Base-by-base conservation (phyloP, 495 filamentous ascomycete genomes). In the Talaromyces adpressus region DNA sequence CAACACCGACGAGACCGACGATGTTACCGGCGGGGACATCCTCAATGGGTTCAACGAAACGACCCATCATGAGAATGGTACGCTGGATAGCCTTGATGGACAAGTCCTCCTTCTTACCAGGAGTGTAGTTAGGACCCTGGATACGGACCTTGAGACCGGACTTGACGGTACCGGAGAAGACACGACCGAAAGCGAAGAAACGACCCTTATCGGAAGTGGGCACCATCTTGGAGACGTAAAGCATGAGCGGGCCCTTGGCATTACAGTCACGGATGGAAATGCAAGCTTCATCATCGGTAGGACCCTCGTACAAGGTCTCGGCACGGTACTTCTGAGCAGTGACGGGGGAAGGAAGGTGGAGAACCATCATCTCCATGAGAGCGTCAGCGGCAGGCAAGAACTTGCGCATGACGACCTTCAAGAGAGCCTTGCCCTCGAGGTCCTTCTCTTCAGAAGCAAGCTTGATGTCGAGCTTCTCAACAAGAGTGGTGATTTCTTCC, bases 171-270 rank as follows among this genome's bases (percentile, higher is more conserved):
- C 94, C 94, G 67, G 95, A 80, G 87, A 98, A 99, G 79, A 99
- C 94, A 92, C 94, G 95, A 81, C 94, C 94, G 84, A 99, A 99
- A 78, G 94, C 94, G 83, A 96, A 99, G 91, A 99, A 99, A 83
- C 94, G 93, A 80, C 94, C 95, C 88, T 97, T 98, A 76, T 99
- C 94, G 73, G 92, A 93, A 66, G 94, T 98, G 72, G 94, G 94
- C 69, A 99, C 95, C 94, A 99, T 99, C 89, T 99, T 99, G 74
- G 94, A 99, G 79, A 99, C 93, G 87, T 99, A 99, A 66, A 98
- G 85, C 94, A 99, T 99, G 77, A 99, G 94, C 71, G 93, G 91
- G 72, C 86, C 94, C 84, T 94, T 96, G 79, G 93, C 84, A 77
- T 98, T 89, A 82, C 94, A 98, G 84, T 97, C 93, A 59, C 93